These are phyloP conservation scores for Aspergillus spinulosporus DNA, from an alignment of 2,329 filamentous ascomycete species.

Conservation along the genomic window DNA sequence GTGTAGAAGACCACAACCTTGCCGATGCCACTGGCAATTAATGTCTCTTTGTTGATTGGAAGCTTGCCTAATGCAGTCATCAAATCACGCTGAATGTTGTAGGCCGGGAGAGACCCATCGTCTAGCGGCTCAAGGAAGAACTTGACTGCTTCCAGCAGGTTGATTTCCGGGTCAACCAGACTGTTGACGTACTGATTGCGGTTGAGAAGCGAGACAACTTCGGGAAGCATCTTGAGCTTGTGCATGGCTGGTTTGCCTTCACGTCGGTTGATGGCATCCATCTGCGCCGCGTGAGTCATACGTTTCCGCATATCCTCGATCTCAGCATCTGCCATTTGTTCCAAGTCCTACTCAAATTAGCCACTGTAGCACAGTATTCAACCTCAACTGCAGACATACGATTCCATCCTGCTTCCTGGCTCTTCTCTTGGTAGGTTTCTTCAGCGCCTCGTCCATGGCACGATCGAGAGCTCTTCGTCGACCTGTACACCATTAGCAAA, in stretches of 20 bases:
- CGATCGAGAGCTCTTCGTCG: slow-evolving; percentile 80
- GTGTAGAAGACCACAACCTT: slow-evolving; percentile 98
- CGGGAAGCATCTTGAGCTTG: slow-evolving; percentile 90
- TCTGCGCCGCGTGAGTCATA: slow-evolving; percentile 88
- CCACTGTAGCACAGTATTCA: neutral
- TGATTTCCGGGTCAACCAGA: slow-evolving; percentile 90
- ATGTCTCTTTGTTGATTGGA: slow-evolving; percentile 85
- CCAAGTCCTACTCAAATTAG: slow-evolving; percentile 66
- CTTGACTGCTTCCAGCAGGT: slow-evolving; percentile 89
- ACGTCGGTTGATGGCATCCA: slow-evolving; percentile 79
- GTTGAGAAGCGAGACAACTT: slow-evolving; percentile 85
- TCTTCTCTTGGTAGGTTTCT: slow-evolving; percentile 72
- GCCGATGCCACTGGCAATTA: slow-evolving; percentile 89
- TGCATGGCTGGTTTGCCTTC: slow-evolving; percentile 79
- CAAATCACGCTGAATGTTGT: slow-evolving; percentile 95
- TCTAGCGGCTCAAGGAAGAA: slow-evolving; percentile 97
- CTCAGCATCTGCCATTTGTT: slow-evolving; percentile 85
- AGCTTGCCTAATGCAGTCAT: slow-evolving; percentile 77
- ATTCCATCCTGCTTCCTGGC: slow-evolving; percentile 82
- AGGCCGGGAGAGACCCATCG: slow-evolving; percentile 90
- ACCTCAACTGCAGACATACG: slow-evolving; percentile 54
- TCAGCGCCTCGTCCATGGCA: slow-evolving; percentile 84
- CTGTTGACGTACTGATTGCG: slow-evolving; percentile 79
- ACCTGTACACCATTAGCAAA: slow-evolving; percentile 40
- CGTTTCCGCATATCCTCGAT: slow-evolving; percentile 82